Percentiles rank a stretch among this genome's conserved stretches.
Evolutionary conservation across 495 filamentous ascomycete species (phyloP).

Genomic region (Cercophora scortea): DNA sequence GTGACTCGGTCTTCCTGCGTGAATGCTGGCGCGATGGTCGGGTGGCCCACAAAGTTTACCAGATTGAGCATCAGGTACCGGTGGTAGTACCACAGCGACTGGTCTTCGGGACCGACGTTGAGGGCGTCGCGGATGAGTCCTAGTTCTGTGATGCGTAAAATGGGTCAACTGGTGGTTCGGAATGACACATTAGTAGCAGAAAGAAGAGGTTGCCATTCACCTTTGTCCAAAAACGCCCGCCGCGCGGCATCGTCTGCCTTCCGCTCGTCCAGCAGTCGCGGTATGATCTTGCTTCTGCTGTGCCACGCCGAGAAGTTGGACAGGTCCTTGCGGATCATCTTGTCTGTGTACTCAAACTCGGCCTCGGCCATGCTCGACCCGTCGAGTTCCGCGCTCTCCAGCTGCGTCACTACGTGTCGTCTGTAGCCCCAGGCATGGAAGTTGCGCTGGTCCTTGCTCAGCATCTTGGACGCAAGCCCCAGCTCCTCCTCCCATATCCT

Average conservation of each 20-base stretch:
- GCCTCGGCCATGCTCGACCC: constrained; percentile 58
- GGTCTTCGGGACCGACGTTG: constrained; percentile 80
- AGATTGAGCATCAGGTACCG: constrained; percentile 66
- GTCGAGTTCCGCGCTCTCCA: constrained; percentile 51
- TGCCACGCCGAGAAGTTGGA: constrained; percentile 99
- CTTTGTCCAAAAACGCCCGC: constrained; percentile 62
- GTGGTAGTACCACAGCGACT: constrained; percentile 95
- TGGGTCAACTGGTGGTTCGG: neutral
- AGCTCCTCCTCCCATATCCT: constrained; percentile 79
- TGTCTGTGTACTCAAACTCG: constrained; percentile 84
- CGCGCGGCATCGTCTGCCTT: constrained; percentile 53
- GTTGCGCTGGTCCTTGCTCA: constrained; percentile 78
- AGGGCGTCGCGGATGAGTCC: constrained; percentile 65
- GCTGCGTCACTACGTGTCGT: constrained; percentile 57
- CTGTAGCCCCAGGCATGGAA: constrained; percentile 98
- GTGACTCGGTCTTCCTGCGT: constrained; percentile 51
- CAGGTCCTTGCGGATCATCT: constrained; percentile 73
- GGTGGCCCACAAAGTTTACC: constrained; percentile 26
- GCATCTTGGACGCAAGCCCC: constrained; percentile 73
- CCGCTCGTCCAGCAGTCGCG: constrained; percentile 61
- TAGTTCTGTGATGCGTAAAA: constrained; percentile 46
- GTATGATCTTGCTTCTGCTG: constrained; percentile 74
- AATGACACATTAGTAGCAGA: neutral
- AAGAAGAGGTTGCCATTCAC: constrained; percentile 26
- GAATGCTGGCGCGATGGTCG: constrained; percentile 57